phyloP scores from a whole-genome alignment of 2,329 filamentous ascomycete species.

The Apiospora pterosperma region DNA sequence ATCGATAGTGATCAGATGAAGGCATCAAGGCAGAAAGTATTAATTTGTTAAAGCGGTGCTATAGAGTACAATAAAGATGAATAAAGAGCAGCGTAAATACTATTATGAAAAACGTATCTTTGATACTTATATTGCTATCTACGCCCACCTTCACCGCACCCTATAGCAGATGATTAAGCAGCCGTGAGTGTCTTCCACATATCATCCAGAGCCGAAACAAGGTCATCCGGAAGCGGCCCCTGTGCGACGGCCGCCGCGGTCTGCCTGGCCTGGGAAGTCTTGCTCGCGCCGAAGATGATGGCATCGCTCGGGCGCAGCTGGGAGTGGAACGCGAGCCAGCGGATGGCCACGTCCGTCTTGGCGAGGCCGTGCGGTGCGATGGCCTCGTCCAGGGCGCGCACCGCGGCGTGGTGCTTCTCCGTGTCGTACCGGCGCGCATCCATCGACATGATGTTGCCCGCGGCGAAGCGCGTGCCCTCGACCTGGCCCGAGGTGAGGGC shows the following conservation, averaged over 20 bases:
- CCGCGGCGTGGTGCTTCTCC: conserved; percentile 11
- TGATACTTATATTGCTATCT: no score
- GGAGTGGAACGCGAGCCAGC: conserved; percentile 15
- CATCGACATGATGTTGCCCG: conserved; percentile 12
- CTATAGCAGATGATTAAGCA: neutral
- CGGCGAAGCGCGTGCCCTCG: conserved; percentile 15
- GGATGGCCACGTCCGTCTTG: conserved; percentile 13
- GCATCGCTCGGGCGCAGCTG: conserved; percentile 10
- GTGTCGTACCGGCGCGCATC: conserved; percentile 13
- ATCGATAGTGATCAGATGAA: no score
- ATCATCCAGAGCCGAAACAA: neutral
- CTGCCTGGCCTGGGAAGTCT: conserved; percentile 9
- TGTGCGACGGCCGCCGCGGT: neutral
- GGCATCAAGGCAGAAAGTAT: no score
- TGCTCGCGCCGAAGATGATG: conserved; percentile 17
- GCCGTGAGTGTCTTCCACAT: neutral
- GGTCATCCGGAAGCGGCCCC: neutral
- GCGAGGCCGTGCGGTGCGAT: conserved; percentile 11
- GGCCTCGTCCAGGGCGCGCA: conserved; percentile 7
- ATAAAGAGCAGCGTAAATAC: no score
- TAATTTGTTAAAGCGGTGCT: no score
- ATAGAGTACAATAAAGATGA: no score
- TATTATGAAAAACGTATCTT: no score
- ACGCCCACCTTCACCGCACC: no score
- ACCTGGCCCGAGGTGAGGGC: conserved; percentile 12